Evolutionary conservation across 2,329 filamentous ascomycete genomes (phyloP), one percentile per base, ranked within the genome.

Genomic region (Fusarium kyushuense): DNA sequence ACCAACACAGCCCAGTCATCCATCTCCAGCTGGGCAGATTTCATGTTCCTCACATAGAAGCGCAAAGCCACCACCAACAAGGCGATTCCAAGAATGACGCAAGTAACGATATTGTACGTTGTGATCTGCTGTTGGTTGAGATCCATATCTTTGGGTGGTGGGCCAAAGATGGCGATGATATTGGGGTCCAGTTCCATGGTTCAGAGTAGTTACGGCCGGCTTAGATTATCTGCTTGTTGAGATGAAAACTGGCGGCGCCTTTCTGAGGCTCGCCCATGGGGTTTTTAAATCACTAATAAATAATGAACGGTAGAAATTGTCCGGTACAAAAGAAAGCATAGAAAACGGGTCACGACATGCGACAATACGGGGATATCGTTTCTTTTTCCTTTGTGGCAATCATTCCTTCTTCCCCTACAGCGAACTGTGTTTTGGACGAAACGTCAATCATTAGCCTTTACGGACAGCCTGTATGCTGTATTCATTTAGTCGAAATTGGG

Each of bases 21-120:
- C 59, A 43, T 45, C 36, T 63, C 58, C 2, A 63, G 27, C 2
- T 32, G 35, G 3, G 58, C 36, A 3, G 59, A 63, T 25, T 63
- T 63, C 59, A 63, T 63, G 27, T 40, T 63, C 19, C 59, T 63
- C 17, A 63, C 59, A 13, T 63, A 63, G 9, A 63, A 63, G 1
- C 59, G 59, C n/a, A 63, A 27, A 0, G 29, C 58, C 2, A 63
- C 59, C 2, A 27, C 43, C 0, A 40, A n/a, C 1, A 35, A 33
- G 1, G 59, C 49, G 3, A 63, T 29, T 0, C 58, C 49, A 2
- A 63, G 49, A 21, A 63, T 43, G 12, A 63, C 30, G 5, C 49
- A 63, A 16, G 43, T 54, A 1, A 63, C 58, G 6, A 29, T 17
- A 25, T 63, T 63, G 23, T 63, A 63, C 1, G 30, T 25, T 0